Base-by-base conservation (phyloP, 768 basidiomycete genomes). In the Mrakia blollopis region DNA sequence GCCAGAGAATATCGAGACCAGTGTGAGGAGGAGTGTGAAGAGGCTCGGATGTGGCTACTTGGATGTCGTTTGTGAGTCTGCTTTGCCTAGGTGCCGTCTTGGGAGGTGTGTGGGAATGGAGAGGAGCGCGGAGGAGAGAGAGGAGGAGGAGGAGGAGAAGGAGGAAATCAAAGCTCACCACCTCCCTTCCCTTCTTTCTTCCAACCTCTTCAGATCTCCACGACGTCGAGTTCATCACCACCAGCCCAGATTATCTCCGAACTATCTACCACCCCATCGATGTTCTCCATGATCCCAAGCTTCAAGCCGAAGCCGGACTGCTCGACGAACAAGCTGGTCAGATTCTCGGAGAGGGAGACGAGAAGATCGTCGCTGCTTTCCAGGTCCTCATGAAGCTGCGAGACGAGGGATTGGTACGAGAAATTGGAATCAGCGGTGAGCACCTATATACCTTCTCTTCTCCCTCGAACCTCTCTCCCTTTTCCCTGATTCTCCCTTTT, bases 51-150 rank as follows among this genome's bases (percentile, higher is more conserved):
- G 81, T 37, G 79, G 78, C 62, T 83, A 83, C 69, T 76, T 84
- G 32, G 84, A 84, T 79, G 80, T 82, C 50, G 83, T 84, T 30
- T 84, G 84, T 84, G 73, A 79, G 83, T 82, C 21, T 28, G 25
- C 0, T 35, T 30, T 13, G 28, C 14, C 14, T 47, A 2, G 9
- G 14, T 50, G 4, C 21, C 47, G 14, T 50, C 47, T 39, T 35
- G 6, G 63, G 6, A 39, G 32, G 2, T 4, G 37, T 6, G n/a
- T 3, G 14, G n/a, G 68, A 13, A 11, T 69, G 35, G 11, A 14
- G 39, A 41, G 39, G 39, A 41, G 39, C 6, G 39, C 11, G 2
- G 44, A 47, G 47, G 21, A 18, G 18, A 50, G 47, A 50, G 47
- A 50, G 14, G 39, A 11, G 39, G 39, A 41, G 39, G 50, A 16